These are phyloP conservation scores for Cytospora paraplurivora DNA, from an alignment of 2,329 filamentous ascomycete species.

Conservation along the genomic window DNA sequence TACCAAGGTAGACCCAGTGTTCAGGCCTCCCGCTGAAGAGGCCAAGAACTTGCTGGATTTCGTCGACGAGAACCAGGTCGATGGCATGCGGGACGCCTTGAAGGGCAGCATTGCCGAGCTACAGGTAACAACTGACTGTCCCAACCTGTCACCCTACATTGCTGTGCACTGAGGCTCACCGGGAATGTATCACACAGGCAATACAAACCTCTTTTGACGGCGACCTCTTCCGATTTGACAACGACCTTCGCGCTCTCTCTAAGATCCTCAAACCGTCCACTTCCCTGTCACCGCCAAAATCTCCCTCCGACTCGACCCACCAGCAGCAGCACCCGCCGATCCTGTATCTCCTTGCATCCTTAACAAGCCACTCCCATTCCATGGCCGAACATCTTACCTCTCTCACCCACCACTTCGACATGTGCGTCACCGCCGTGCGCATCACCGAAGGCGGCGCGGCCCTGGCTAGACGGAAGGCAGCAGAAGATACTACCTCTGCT, in stretches of 20 bases:
- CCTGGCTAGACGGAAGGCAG: slow-evolving; percentile 60
- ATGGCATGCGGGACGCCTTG: slow-evolving; percentile 64
- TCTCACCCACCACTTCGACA: slow-evolving; percentile 85
- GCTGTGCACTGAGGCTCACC: background rate
- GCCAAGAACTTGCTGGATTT: slow-evolving; percentile 72
- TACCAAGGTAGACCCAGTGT: slow-evolving; percentile 64
- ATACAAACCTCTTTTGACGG: slow-evolving; percentile 75
- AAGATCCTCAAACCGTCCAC: slow-evolving; percentile 51
- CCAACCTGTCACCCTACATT: background rate
- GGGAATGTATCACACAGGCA: slow-evolving; percentile 41
- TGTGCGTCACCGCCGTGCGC: slow-evolving; percentile 87
- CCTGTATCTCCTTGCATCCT: slow-evolving; percentile 57
- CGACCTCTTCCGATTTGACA: slow-evolving; percentile 74
- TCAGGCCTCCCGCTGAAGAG: slow-evolving; percentile 61
- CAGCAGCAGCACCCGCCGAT: slow-evolving; percentile 41
- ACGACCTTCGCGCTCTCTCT: slow-evolving; percentile 68
- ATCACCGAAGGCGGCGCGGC: slow-evolving; percentile 53
- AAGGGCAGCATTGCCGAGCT: slow-evolving; percentile 72
- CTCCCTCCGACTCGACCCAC: slow-evolving; percentile 42
- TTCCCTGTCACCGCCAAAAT: slow-evolving; percentile 38
- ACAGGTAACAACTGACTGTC: slow-evolving; percentile 50
- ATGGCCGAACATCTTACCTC: slow-evolving; percentile 82
- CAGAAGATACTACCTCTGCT: slow-evolving; percentile 56
- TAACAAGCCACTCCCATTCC: slow-evolving; percentile 75
- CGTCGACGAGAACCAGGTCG: slow-evolving; percentile 71